A percentile compares a stretch with the other conserved stretches of the same genome.
phyloP scores from a whole-genome alignment of 2,329 filamentous ascomycete genomes.

The Colletotrichum filicis region DNA sequence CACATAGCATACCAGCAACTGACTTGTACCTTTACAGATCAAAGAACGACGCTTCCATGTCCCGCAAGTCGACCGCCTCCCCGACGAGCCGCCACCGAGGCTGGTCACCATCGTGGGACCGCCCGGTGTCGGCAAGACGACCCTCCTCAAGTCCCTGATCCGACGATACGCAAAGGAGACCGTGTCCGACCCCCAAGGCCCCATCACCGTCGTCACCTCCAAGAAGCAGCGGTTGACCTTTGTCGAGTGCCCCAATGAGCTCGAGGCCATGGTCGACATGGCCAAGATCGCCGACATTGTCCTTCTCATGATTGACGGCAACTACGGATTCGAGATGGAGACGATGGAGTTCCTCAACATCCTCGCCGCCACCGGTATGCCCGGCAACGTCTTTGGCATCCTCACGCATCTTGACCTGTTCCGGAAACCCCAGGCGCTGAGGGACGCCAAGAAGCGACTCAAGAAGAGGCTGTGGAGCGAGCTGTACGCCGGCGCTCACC shows the following conservation, averaged over 20 bases:
- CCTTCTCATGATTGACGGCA: conserved; percentile 97
- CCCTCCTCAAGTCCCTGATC: conserved; percentile 92
- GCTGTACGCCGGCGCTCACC: conserved; percentile 93
- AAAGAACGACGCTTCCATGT: conserved; percentile 98
- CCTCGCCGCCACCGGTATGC: conserved; percentile 94
- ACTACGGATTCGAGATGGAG: conserved; percentile 99
- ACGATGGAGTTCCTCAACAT: conserved; percentile 99
- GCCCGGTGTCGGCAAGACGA: conserved; percentile 95
- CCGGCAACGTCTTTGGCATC: conserved; percentile 97
- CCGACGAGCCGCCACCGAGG: conserved; percentile 93
- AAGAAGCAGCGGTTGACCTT: conserved; percentile 96
- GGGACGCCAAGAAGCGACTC: conserved; percentile 93
- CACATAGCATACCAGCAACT: not conserved
- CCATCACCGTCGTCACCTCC: conserved; percentile 94
- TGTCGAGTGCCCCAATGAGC: conserved; percentile 95
- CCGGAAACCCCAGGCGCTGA: conserved; percentile 89
- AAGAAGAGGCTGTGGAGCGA: conserved; percentile 98
- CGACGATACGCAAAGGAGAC: conserved; percentile 96
- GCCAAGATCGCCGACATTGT: conserved; percentile 98
- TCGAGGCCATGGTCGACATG: conserved; percentile 96
- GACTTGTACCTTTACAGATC: conserved; percentile 63
- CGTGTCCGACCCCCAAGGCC: conserved; percentile 87
- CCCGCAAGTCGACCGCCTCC: conserved; percentile 92
- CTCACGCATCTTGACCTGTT: conserved; percentile 97
- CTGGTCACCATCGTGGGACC: conserved; percentile 95